Evolutionary conservation across 768 basidiomycete genomes (phyloP).

Genomic region (Psilocybe cyanescens): DNA sequence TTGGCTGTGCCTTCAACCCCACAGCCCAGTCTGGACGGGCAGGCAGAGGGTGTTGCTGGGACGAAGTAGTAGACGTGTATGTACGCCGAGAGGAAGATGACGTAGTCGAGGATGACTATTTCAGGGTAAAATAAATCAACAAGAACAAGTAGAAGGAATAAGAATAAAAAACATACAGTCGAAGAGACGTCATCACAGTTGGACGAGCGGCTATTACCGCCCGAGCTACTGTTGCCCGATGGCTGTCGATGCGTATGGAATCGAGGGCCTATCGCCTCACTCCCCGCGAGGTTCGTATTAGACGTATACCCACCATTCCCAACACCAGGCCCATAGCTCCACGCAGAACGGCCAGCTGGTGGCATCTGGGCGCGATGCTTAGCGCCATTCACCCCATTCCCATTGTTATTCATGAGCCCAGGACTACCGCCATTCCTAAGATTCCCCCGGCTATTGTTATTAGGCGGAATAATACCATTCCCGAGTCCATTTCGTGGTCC

Average conservation of each 20-base stretch:
- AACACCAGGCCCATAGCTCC: constrained; percentile 73
- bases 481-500: constrained; percentile 31
- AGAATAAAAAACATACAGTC: constrained; percentile 56
- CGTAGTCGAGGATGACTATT: constrained; percentile 71
- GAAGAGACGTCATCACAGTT: constrained; percentile 77
- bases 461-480: constrained; percentile 34
- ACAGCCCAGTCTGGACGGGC: constrained; percentile 90
- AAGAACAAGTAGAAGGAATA: constrained; percentile 8
- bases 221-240: constrained; percentile 53
- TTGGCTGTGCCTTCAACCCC: constrained; percentile 77
- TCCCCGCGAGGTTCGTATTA: constrained; percentile 30
- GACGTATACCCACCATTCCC: constrained; percentile 48
- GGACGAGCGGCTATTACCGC: constrained; percentile 60
- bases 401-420: constrained; percentile 12
- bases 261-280: constrained; percentile 68
- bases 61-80: constrained; percentile 75
- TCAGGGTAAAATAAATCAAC: constrained; percentile 6
- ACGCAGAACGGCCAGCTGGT: constrained; percentile 53
- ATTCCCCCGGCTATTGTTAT: constrained; percentile 26
- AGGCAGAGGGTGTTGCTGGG: constrained; percentile 77
- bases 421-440: constrained; percentile 30
- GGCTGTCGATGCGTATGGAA: constrained; percentile 59
- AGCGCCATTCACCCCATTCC: constrained; percentile 28
- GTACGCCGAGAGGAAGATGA: constrained; percentile 83
- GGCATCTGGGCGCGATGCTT: constrained; percentile 27